Evolutionary conservation across 2,329 filamentous ascomycete species (phyloP), one percentile per base, ranked within the genome.

Genomic region (Nemania diffusa): DNA sequence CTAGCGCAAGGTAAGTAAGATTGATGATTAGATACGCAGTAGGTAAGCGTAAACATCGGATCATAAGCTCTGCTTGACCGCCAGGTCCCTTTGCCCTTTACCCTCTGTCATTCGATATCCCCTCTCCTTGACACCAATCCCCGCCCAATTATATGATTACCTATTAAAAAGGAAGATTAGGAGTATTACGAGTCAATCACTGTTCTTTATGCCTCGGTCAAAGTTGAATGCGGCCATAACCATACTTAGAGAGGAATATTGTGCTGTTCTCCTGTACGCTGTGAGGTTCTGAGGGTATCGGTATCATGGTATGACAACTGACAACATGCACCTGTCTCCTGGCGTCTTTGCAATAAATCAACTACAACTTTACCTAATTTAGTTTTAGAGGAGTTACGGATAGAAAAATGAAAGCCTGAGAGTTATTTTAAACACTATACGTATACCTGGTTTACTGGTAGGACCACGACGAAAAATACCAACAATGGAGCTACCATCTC

Each of bases 41-140:
- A 40, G 57, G 42, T 46, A 48, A 59, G 57, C 42, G 27, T 37
- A n/a, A 27, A 24, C 15, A n/a, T 51, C n/a, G 20, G 2, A 53
- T 37, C 46, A 29, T 32, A 24, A 37, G 27, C 34, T 29, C 29
- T 22, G 4, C 40, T 24, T 64, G 46, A 11, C 20, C 15, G 24
- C 26, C 26, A 2, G 20, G 20, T 17, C 32, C 5, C 26, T 52
- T 27, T 40, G 34, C 3, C 4, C 9, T 26, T 34, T 13, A 40
- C 34, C 40, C 2, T 44, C 17, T 24, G 34, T 40, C 9, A 15
- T 51, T 57, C 46, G 50, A 27, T 26, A 6, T 57, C 29, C 26
- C 6, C 34, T 53, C 26, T 44, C 24, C 11, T 34, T n/a, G 11
- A 37, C 20, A 17, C 24, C 17, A 20, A 2, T 57, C 29, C 7